Conservation (phyloP, 140 eudicot genomes). For the Erigeron philadelphicus region DNA sequence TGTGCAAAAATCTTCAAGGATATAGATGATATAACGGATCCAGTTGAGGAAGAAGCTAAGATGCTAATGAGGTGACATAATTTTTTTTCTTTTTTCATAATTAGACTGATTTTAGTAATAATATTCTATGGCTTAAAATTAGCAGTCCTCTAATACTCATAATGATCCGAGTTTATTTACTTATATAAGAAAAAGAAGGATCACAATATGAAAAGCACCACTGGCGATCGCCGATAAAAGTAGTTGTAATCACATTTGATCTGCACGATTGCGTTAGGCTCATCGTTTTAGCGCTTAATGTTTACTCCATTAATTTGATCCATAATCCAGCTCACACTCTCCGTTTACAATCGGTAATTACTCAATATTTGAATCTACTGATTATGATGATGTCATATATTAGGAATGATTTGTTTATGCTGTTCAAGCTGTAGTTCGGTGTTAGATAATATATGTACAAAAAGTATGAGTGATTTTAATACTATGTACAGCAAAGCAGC, state of each 20-base stretch:
- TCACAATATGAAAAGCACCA: slow-evolving; percentile 7
- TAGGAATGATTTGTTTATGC: not conserved
- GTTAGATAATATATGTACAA: no score
- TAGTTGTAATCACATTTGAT: slow-evolving; percentile 37
- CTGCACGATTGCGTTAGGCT: slow-evolving; percentile 56
- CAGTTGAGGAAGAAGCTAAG: no score
- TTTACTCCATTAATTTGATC: slow-evolving; percentile 44
- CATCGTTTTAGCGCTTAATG: slow-evolving; percentile 41
- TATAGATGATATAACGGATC: no score
- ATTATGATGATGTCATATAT: not conserved
- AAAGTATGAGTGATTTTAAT: no score
- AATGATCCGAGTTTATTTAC: no score
- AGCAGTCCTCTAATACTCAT: no score
- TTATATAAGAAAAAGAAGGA: slow-evolving; percentile 21
- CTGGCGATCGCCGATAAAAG: slow-evolving; percentile 25
- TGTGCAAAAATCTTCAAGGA: no score
- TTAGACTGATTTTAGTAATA: no score
- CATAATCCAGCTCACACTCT: slow-evolving; percentile 45
- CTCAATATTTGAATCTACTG: not conserved
- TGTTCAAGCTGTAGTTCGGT: not conserved
- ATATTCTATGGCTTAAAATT: no score
- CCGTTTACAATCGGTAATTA: slow-evolving; percentile 49
- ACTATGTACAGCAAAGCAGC: no score
- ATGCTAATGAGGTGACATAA: no score
- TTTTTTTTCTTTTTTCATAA: no score